Evolutionary conservation across 2,329 filamentous ascomycete genomes (phyloP).

Genomic region (Aspergillus thermomutatus): DNA sequence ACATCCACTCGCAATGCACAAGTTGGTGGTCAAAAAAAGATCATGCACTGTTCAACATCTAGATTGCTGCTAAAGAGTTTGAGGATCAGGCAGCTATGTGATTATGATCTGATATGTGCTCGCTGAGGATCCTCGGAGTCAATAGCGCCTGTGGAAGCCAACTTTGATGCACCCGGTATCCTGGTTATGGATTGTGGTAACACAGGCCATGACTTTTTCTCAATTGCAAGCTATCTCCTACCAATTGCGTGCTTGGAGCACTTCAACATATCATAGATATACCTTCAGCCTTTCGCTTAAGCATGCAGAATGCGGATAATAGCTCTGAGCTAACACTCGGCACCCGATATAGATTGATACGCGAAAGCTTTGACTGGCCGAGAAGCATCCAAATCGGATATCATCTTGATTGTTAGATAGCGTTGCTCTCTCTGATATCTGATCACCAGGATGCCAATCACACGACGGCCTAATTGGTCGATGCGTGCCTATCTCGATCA

Average conservation of each 20-base stretch:
- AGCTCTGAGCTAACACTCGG: background rate
- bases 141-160: background rate
- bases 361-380: background rate
- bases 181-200: background rate
- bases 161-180: background rate
- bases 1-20: background rate
- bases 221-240: too few relatives aligned
- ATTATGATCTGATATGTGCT: too few relatives aligned
- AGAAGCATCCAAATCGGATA: background rate
- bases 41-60: background rate
- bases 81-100: too few relatives aligned
- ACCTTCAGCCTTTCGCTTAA: background rate
- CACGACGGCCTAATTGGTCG: too few relatives aligned
- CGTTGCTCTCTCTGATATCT: too few relatives aligned
- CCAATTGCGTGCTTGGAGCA: too few relatives aligned
- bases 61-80: too few relatives aligned
- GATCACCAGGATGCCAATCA: too few relatives aligned
- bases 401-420: too few relatives aligned
- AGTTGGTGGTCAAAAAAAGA: background rate
- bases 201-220: too few relatives aligned
- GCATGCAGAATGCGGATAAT: background rate
- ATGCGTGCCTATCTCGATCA: too few relatives aligned
- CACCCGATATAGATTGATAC: background rate
- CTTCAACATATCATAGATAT: background rate
- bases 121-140: too few relatives aligned